Evolutionary conservation across 768 basidiomycete species (phyloP).

Genomic region (Xerocomellus chrysenteron): DNA sequence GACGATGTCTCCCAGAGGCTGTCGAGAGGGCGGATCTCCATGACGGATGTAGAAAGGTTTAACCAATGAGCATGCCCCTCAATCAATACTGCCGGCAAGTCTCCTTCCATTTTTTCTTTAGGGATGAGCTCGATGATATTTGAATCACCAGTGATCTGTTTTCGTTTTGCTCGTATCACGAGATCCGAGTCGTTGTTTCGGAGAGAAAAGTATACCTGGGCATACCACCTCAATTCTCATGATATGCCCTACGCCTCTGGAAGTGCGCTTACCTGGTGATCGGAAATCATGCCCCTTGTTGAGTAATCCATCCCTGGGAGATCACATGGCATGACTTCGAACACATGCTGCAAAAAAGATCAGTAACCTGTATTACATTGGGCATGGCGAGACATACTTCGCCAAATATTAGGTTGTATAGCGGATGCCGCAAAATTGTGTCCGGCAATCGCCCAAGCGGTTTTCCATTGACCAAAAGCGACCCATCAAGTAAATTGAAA

Average conservation of each 20-base stretch:
- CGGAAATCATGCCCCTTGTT: conserved; percentile 14
- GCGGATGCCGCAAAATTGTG: conserved; percentile 16
- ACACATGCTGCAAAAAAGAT: conserved; percentile 16
- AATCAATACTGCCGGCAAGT: conserved; percentile 27
- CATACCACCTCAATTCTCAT: not conserved
- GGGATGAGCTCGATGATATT: conserved; percentile 28
- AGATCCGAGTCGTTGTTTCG: conserved; percentile 4
- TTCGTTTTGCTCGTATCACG: conserved; percentile 17
- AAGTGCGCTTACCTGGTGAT: conserved; percentile 17
- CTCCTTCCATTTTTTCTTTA: conserved; percentile 17
- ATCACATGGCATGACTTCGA: conserved; percentile 25
- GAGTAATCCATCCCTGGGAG: conserved; percentile 28
- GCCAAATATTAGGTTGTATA: conserved; percentile 23
- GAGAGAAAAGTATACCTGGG: conserved; percentile 26
- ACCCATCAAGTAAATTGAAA: conserved; percentile 25
- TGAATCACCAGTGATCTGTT: not conserved
- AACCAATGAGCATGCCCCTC: conserved; percentile 31
- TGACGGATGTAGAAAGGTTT: conserved; percentile 17
- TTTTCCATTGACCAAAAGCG: conserved; percentile 29
- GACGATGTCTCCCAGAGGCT: conserved; percentile 24
- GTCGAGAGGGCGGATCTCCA: conserved; percentile 31
- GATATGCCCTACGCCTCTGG: not conserved
- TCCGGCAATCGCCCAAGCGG: conserved; percentile 24
- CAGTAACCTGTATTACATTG: not conserved
- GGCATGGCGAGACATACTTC: conserved; percentile 7